Base-by-base conservation (phyloP, 2,329 filamentous ascomycete genomes). In the Cercospora sojina region DNA sequence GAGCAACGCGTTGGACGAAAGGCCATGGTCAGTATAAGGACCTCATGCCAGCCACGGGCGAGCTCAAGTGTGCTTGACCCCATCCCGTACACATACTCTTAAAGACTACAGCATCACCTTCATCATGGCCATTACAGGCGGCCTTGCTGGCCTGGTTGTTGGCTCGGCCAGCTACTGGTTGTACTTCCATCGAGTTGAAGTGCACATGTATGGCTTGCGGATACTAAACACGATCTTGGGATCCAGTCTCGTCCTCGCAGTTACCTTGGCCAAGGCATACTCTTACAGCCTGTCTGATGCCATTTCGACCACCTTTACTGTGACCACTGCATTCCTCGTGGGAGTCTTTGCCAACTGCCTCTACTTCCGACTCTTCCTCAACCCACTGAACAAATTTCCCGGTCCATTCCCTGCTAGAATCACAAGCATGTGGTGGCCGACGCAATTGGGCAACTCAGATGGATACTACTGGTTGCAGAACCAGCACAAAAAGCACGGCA, bases 401-500 rank as follows among this genome's bases (percentile, higher is more conserved):
- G 77, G 77, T 2, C 79, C 79, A 1, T 73, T 72, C 27, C 64
- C 63, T 10, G 77, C 77, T 1, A 74, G 77, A 38, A 58, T 81
- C 23, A 74, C 76, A 0, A 76, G 68, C 13, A 61, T 81, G 32
- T 80, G 74, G 73, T 72, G 73, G 31, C 74, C 72, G 2, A 61
- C 67, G 16, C 69, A 72, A 53, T 67, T 75, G 10, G 53, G 62
- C 31, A 74, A 75, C 13, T 67, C 71, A 12, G 74, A 80, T 66
- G 72, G 72, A 18, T 74, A 76, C 57, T 66, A 74, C 60, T 72
- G 76, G 64, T 56, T 79, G 3, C 62, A 71, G 12, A 68, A 67
- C 3, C 67, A 79, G 51, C 79, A 81, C 65, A 67, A 76, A 35
- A 67, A 76, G 64, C 74, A 80, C 64, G 79, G 78, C 57, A 71